These are phyloP conservation scores for Hirsutella minnesotensis DNA, from an alignment of 2,329 filamentous ascomycete species.

Conservation along the genomic window DNA sequence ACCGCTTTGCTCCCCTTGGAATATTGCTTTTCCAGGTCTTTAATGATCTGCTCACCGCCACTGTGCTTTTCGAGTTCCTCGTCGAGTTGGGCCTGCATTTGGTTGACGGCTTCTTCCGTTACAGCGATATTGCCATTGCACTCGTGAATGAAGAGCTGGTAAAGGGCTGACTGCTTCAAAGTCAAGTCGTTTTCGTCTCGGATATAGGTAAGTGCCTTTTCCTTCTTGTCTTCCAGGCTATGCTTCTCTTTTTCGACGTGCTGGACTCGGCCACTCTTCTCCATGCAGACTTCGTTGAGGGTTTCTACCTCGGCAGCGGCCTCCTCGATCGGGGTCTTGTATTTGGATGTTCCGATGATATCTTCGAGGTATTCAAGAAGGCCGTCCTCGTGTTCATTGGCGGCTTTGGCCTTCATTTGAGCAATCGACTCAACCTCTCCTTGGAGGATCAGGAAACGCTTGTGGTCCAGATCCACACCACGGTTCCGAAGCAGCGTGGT, in stretches of 20 bases:
- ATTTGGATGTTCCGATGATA: slow-evolving; percentile 97
- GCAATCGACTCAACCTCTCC: slow-evolving; percentile 98
- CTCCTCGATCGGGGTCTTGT: slow-evolving; percentile 95
- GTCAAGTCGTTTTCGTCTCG: slow-evolving; percentile 87
- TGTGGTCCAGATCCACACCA: slow-evolving; percentile 93
- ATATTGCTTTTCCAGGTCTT: slow-evolving; percentile 75
- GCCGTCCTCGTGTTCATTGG: slow-evolving; percentile 90
- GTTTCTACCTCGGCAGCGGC: slow-evolving; percentile 80
- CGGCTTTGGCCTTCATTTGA: slow-evolving; percentile 97
- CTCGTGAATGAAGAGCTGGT: slow-evolving; percentile 82
- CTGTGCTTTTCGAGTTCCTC: slow-evolving; percentile 84
- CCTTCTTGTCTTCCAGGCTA: slow-evolving; percentile 87
- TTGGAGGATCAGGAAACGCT: slow-evolving; percentile 92
- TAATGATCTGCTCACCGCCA: slow-evolving; percentile 82
- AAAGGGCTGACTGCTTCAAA: slow-evolving; percentile 80
- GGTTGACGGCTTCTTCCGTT: slow-evolving; percentile 78
- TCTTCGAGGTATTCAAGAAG: slow-evolving; percentile 94
- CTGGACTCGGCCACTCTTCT: slow-evolving; percentile 91
- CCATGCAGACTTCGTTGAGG: slow-evolving; percentile 86
- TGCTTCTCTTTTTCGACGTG: slow-evolving; percentile 97
- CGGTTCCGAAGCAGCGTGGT: slow-evolving; percentile 76
- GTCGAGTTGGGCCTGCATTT: slow-evolving; percentile 80
- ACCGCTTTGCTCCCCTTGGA: slow-evolving; percentile 73
- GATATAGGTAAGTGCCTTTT: slow-evolving; percentile 81
- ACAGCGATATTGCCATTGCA: slow-evolving; percentile 82